phyloP scores from a whole-genome alignment of 306 rosid species.

The Abrus pulchellus region DNA sequence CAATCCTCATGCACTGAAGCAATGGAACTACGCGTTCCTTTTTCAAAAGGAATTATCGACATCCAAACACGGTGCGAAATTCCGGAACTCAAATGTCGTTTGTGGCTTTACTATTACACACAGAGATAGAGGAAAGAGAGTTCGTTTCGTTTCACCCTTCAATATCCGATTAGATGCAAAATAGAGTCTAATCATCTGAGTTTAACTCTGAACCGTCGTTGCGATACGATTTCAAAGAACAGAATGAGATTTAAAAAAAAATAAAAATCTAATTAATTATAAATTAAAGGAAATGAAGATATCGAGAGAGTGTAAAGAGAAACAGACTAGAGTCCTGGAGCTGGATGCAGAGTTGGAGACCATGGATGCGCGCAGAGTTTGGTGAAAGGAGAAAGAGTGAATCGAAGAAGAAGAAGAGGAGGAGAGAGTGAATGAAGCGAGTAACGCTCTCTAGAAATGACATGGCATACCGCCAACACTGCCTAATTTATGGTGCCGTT shows the following conservation, averaged over 20 bases:
- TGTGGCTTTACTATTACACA: not conserved
- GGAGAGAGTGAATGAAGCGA: not conserved
- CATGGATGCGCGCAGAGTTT: conserved; percentile 49
- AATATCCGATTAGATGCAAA: conserved; percentile 24
- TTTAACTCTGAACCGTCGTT: conserved; percentile 10
- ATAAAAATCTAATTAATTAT: not conserved
- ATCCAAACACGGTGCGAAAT: not conserved
- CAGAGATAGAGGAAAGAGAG: not conserved
- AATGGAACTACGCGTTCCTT: not conserved
- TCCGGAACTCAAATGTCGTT: not conserved
- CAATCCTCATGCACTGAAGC: not conserved
- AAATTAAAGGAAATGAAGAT: not conserved
- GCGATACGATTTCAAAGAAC: not conserved
- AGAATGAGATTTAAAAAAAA: not conserved
- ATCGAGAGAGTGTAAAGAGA: not conserved
- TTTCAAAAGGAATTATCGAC: not conserved
- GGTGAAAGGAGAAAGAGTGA: not conserved
- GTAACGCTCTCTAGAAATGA: not conserved
- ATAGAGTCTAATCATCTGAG: not conserved
- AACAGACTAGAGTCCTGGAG: conserved; percentile 55
- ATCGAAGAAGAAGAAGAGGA: not conserved
- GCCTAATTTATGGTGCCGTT: conserved; percentile 31
- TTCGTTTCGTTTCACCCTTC: not conserved
- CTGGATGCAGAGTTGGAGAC: conserved; percentile 51
- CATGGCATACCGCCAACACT: conserved; percentile 8